Conservation (phyloP, 352 stramenopile genomes). For the Pythium aquatile region DNA sequence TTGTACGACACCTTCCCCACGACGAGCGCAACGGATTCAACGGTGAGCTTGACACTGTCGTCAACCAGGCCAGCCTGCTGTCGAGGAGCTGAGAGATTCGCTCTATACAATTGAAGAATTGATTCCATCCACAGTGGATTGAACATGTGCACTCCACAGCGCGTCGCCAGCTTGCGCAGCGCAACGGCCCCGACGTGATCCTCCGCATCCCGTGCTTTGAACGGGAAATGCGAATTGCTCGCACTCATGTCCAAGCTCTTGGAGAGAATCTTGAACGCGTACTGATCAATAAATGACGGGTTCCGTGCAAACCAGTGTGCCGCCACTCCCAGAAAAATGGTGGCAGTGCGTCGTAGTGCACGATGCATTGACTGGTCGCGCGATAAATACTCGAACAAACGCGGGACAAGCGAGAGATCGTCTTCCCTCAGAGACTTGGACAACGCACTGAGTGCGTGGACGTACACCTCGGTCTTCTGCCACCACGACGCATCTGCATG, state of each 20-base stretch:
- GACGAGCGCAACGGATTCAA: constrained; percentile 69
- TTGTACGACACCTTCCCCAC: constrained; percentile 66
- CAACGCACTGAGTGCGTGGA: constrained; percentile 74
- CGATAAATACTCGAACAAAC: constrained; percentile 72
- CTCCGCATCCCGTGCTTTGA: constrained; percentile 43
- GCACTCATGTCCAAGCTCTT: constrained; percentile 60
- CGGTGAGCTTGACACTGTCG: constrained; percentile 54
- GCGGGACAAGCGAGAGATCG: constrained; percentile 70
- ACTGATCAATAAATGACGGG: constrained; percentile 49
- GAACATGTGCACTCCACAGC: constrained; percentile 65
- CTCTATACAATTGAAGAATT: constrained; percentile 59
- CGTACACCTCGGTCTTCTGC: constrained; percentile 76
- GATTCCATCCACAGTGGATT: constrained; percentile 69
- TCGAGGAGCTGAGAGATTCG: constrained; percentile 30
- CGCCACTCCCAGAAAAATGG: constrained; percentile 70
- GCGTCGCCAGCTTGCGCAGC: constrained; percentile 62
- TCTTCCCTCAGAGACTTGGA: constrained; percentile 81
- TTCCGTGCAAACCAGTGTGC: constrained; percentile 76
- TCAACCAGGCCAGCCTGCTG: constrained; percentile 33
- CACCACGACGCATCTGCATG: constrained; percentile 47
- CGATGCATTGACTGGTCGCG: constrained; percentile 60
- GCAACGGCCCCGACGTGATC: constrained; percentile 74
- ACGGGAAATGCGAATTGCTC: constrained; percentile 38
- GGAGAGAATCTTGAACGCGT: constrained; percentile 68
- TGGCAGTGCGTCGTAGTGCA: constrained; percentile 55